Base-by-base conservation (phyloP, 768 basidiomycete genomes). In the Trametes maxima region DNA sequence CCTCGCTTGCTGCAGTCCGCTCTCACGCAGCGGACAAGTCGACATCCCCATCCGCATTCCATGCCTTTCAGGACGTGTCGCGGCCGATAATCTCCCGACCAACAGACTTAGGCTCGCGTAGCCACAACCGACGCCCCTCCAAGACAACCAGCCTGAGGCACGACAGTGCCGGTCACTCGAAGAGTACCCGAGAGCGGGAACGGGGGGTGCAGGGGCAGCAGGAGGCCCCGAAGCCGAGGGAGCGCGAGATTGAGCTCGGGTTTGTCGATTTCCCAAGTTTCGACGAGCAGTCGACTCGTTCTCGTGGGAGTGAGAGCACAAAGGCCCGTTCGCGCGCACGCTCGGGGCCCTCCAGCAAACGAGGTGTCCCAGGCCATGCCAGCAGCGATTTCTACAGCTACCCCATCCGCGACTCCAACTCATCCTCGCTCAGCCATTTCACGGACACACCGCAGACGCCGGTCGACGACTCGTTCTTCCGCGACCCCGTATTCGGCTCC, bases 381-480 rank as follows among this genome's bases (percentile, higher is more conserved):
- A 51, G 36, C 48, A 25, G 48, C 59, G 60, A 59, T 17, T 62
- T 35, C 22, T 67, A 63, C 56, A 64, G 65, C 67, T 78, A 53
- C 67, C 80, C 53, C 76, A 82, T 65, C 81, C 85, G 47, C 76
- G 82, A 67, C 71, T 92, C 90, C 49, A 85, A 84, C 52, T 85
- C 88, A 2, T 90, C 88, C 0, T 86, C 85, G 33, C 80, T 84
- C 43, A 73, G 70, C 49, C 81, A 86, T n/a, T 79, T 83, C 5
- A 90, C 87, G 67, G 88, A 88, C 1, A 84, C 87, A 46, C 90
- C 89, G 33, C 84, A 83, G 63, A 92, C 90, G 0, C 90, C 89
- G 2, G 74, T 82, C 47, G 79, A 82, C 51, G 73, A 82, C 50
- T 69, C 68, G 2, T 68, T 69, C 56, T 65, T 70, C 46, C 68